These are phyloP conservation scores for Kodamaea arcana DNA, from an alignment of 1,139 yeast genomes.

Conservation along the genomic window DNA sequence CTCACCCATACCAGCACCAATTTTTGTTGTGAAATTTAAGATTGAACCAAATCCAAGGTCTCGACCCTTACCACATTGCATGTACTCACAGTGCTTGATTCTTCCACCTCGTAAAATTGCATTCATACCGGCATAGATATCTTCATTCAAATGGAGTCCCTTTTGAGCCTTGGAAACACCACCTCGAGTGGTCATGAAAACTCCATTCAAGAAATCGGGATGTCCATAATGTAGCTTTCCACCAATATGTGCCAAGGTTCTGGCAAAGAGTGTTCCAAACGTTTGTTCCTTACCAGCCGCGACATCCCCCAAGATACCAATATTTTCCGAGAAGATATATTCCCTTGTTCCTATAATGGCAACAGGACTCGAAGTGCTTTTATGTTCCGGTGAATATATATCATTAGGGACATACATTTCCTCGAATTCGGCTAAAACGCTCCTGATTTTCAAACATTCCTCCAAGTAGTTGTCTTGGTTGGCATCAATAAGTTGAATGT, in stretches of 20 bases:
- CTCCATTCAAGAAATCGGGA: constrained; percentile 49
- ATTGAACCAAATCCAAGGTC: constrained; percentile 55
- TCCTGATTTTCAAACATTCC: constrained; percentile 52
- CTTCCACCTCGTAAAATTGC: constrained; percentile 50
- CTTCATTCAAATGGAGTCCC: constrained; percentile 53
- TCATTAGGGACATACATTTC: constrained; percentile 32
- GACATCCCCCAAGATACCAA: constrained; percentile 52
- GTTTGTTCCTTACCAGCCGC: constrained; percentile 60
- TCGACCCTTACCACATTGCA: constrained; percentile 57
- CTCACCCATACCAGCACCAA: constrained; percentile 60
- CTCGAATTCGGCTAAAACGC: constrained; percentile 48
- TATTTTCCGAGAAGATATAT: constrained; percentile 51
- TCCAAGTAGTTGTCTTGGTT: constrained; percentile 55
- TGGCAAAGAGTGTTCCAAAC: constrained; percentile 52
- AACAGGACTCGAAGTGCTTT: constrained; percentile 35
- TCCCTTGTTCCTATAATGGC: constrained; percentile 55
- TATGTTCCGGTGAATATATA: constrained; percentile 28
- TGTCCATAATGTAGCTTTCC: constrained; percentile 57
- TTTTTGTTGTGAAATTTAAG: constrained; percentile 50
- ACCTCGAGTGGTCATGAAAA: constrained; percentile 53
- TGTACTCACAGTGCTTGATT: constrained; percentile 53
- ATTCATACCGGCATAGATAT: constrained; percentile 55
- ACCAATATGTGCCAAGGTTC: constrained; percentile 53
- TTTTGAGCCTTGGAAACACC: constrained; percentile 55
- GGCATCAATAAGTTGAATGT: constrained; percentile 52